Percentiles rank a stretch among this genome's conserved stretches.
phyloP scores from a whole-genome alignment of 1,284 basidiomycete genomes.

The Coniophora puteana region DNA sequence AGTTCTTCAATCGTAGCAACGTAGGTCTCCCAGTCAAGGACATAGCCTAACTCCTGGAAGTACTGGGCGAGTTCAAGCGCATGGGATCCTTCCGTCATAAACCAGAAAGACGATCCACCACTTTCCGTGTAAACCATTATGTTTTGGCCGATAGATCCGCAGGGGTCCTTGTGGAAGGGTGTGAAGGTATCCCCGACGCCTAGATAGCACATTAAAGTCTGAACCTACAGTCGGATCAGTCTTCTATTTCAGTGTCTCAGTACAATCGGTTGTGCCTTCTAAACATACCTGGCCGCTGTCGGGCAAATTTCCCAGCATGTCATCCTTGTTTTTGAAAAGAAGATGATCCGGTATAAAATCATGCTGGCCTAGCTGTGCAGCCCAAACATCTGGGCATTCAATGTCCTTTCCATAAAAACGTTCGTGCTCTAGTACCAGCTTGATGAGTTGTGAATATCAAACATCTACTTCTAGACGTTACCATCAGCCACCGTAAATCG shows the following conservation, averaged over 20 bases:
- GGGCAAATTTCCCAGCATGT: conserved; percentile 54
- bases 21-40: conserved; percentile 70
- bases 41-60: conserved; percentile 55
- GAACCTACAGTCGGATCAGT: conserved; percentile 47
- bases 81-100: conserved; percentile 64
- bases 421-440: conserved; percentile 55
- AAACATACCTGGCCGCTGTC: no score
- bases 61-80: conserved; percentile 50
- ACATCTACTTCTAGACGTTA: conserved; percentile 17
- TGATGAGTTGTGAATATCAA: conserved; percentile 6
- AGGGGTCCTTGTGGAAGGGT: conserved; percentile 76
- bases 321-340: conserved; percentile 44
- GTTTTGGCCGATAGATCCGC: conserved; percentile 77
- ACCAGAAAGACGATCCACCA: conserved; percentile 72
- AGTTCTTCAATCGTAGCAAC: conserved; percentile 60
- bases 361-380: conserved; percentile 46
- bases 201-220: conserved; percentile 78
- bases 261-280: no score
- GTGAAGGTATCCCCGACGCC: conserved; percentile 76
- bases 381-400: conserved; percentile 61
- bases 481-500: conserved; percentile 35
- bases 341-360: conserved; percentile 46
- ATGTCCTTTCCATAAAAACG: conserved; percentile 73
- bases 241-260: neutral
- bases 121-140: conserved; percentile 75